A percentile compares a stretch with the other conserved stretches of the same genome.
Conservation (phyloP, 495 filamentous ascomycete genomes). For the Terfezia boudieri region DNA sequence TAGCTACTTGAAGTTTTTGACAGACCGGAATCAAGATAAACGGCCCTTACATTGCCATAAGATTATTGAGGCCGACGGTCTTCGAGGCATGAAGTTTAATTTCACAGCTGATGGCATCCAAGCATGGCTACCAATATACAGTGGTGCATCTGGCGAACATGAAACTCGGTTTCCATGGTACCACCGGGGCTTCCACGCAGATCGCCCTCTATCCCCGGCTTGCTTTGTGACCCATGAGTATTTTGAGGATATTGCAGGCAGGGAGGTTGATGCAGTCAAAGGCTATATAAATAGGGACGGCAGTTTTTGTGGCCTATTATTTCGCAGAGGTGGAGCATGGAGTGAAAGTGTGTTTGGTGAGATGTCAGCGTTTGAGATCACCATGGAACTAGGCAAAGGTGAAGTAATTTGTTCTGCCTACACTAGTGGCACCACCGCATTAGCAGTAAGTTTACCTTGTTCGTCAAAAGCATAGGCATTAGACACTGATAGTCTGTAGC, state of each 20-base stretch:
- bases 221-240: neutral
- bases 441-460: slow-evolving; percentile 6
- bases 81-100: neutral
- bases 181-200: neutral
- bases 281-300: slow-evolving; percentile 14
- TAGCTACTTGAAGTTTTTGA: slow-evolving; percentile 6
- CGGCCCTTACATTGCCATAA: neutral
- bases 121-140: neutral
- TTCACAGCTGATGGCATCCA: neutral
- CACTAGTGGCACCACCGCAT: neutral
- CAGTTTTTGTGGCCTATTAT: slow-evolving; percentile 12
- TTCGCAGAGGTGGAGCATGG: slow-evolving; percentile 13
- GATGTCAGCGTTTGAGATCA: slow-evolving; percentile 14
- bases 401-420: slow-evolving; percentile 1
- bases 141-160: neutral
- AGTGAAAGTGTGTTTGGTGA: slow-evolving; percentile 11
- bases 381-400: slow-evolving; percentile 9
- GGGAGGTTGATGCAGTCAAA: slow-evolving; percentile 13
- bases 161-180: neutral
- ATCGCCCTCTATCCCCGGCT: neutral
- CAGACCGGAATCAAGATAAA: slow-evolving; percentile 7
- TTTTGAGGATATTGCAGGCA: neutral
- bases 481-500: slow-evolving; percentile 9
- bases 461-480: neutral
- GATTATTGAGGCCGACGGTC: neutral